A percentile compares a stretch with the other conserved stretches of the same genome.
These are phyloP conservation scores for Populus simonii DNA, from an alignment of 345 rosid genomes.

Conservation along the genomic window DNA sequence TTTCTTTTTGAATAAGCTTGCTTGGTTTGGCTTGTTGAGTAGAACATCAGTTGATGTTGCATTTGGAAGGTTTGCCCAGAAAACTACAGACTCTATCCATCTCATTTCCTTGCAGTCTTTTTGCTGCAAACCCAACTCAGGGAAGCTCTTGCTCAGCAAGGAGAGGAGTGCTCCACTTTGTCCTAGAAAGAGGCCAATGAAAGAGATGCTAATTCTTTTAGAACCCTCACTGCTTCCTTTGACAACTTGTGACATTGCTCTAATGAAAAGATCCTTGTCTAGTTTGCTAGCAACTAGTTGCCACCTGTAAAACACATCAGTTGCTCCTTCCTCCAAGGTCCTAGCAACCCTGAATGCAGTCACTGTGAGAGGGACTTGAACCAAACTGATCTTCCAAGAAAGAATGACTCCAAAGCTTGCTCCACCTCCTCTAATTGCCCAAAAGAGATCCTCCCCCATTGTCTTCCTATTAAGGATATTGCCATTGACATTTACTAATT, in stretches of 20 bases:
- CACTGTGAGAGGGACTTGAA: constrained; percentile 4
- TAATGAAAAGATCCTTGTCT: constrained; percentile 35
- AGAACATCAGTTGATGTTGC: neutral
- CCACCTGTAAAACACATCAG: constrained; percentile 34
- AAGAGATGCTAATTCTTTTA: neutral
- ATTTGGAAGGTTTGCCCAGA: neutral
- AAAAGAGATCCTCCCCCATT: constrained; percentile 6
- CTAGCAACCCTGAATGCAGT: constrained; percentile 29
- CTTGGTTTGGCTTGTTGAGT: neutral
- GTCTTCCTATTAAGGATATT: neutral
- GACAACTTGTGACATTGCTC: constrained; percentile 15
- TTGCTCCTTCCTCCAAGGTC: constrained; percentile 32
- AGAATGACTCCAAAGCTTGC: constrained; percentile 7
- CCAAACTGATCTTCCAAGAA: constrained; percentile 7
- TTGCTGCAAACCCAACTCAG: neutral
- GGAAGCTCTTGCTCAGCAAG: neutral
- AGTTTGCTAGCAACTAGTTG: constrained; percentile 33
- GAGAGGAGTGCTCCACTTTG: neutral
- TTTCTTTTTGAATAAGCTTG: neutral
- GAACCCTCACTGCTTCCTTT: neutral
- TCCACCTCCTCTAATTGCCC: constrained; percentile 8
- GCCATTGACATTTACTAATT: constrained; percentile 1
- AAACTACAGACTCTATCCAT: constrained; percentile 8
- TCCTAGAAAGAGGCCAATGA: constrained; percentile 12
- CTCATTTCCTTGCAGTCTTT: constrained; percentile 2